These are phyloP conservation scores for Diversispora epigaea DNA, from an alignment of 192 early-diverging fungal genomes.

Conservation along the genomic window DNA sequence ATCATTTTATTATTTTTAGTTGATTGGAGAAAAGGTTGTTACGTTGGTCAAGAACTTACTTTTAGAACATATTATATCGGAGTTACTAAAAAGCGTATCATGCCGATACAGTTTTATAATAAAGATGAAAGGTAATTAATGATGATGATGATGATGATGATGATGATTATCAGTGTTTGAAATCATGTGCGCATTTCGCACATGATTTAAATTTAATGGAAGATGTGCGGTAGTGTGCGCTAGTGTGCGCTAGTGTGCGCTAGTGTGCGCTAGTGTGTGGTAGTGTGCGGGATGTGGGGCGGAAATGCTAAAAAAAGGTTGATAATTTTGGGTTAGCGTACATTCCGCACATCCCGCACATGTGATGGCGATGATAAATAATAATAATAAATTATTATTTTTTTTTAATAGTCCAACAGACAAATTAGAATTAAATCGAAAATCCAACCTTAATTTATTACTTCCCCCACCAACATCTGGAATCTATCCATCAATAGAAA, in stretches of 20 bases:
- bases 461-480: not conserved
- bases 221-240: no score
- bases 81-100: slow-evolving; percentile 86
- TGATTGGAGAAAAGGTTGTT: slow-evolving; percentile 97
- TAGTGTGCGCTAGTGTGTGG: no score
- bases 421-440: slow-evolving; percentile 26
- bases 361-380: no score
- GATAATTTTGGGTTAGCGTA: no score
- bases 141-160: not conserved
- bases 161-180: not conserved
- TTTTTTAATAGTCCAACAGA: slow-evolving; percentile 17
- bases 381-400: not conserved
- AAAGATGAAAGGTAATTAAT: slow-evolving; percentile 47
- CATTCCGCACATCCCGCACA: no score
- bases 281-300: no score
- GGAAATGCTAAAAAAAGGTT: no score
- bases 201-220: no score
- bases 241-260: no score
- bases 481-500: slow-evolving; percentile 2
- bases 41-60: slow-evolving; percentile 97
- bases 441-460: not conserved
- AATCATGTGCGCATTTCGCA: not conserved
- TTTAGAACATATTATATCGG: slow-evolving; percentile 96
- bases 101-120: slow-evolving; percentile 71
- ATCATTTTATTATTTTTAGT: slow-evolving; percentile 53